phyloP scores from a whole-genome alignment of 2,329 filamentous ascomycete species.

The Pyrenophora seminiperda region DNA sequence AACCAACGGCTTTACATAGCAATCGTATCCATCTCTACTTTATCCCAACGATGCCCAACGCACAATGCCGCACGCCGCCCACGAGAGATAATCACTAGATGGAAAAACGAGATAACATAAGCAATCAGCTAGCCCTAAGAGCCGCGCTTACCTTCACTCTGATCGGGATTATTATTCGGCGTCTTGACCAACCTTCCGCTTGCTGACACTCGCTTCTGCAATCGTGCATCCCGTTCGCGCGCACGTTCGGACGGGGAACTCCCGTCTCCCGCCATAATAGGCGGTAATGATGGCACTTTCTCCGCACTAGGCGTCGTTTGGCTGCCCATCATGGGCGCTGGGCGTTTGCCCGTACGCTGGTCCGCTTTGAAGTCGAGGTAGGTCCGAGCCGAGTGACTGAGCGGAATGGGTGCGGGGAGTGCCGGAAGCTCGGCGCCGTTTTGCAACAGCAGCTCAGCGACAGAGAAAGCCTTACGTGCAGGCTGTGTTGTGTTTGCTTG shows the following conservation, averaged over 20 bases:
- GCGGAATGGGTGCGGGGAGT: conserved; percentile 76
- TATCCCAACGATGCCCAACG: conserved; percentile 40
- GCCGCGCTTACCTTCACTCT: conserved; percentile 44
- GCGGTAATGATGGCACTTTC: conserved; percentile 66
- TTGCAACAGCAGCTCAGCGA: conserved; percentile 89
- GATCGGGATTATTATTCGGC: conserved; percentile 33
- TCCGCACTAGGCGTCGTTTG: conserved; percentile 58
- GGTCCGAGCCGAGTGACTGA: conserved; percentile 77
- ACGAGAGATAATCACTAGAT: conserved; percentile 45
- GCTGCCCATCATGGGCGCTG: conserved; percentile 54
- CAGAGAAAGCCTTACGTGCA: conserved; percentile 68
- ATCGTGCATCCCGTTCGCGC: conserved; percentile 43
- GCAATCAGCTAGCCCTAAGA: conserved; percentile 32
- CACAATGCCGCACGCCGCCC: conserved; percentile 37
- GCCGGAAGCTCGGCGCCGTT: conserved; percentile 89
- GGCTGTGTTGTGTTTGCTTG: conserved; percentile 50
- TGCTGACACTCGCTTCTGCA: conserved; percentile 50
- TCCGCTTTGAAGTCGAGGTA: conserved; percentile 82
- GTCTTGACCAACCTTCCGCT: conserved; percentile 50
- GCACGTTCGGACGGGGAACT: conserved; percentile 47
- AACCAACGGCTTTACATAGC: no score
- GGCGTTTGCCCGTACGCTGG: conserved; percentile 48
- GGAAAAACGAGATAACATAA: conserved; percentile 36
- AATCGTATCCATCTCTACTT: no score
- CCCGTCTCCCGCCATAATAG: conserved; percentile 51